Conservation (phyloP, 2,329 filamentous ascomycete genomes). For the Aspergillus sp. region DNA sequence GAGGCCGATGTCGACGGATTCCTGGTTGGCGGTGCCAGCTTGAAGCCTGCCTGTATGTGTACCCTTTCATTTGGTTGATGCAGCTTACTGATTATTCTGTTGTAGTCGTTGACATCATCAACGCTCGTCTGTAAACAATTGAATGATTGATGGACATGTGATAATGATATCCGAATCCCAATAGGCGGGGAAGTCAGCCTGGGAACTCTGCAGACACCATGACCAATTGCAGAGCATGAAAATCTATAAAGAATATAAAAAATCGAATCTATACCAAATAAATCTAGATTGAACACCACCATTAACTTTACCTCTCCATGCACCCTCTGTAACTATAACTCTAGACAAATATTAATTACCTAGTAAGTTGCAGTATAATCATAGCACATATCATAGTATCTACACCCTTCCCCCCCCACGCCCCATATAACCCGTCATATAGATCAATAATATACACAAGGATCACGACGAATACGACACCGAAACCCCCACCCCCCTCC, state of each 20-base stretch:
- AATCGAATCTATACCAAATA: neutral
- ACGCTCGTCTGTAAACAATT: constrained; percentile 53
- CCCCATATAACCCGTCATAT: neutral
- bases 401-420: neutral
- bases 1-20: constrained; percentile 97
- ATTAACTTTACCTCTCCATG: neutral
- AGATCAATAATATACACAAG: neutral
- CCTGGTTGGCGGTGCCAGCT: constrained; percentile 90
- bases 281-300: neutral
- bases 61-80: constrained; percentile 2
- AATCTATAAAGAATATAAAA: neutral
- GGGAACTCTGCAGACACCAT: neutral
- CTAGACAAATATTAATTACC: neutral
- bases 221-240: neutral
- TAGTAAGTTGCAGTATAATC: neutral
- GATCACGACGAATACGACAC: constrained; percentile 45
- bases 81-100: too few relatives aligned
- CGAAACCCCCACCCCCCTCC: constrained; percentile 45
- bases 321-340: neutral
- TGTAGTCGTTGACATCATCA: constrained; percentile 68
- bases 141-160: constrained; percentile 10
- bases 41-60: constrained; percentile 87
- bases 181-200: neutral
- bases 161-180: constrained; percentile 8
- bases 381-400: neutral